Evolutionary conservation across 805 yeast genomes (phyloP).

Genomic region (Sugiyamaella boreocaroliniensis): DNA sequence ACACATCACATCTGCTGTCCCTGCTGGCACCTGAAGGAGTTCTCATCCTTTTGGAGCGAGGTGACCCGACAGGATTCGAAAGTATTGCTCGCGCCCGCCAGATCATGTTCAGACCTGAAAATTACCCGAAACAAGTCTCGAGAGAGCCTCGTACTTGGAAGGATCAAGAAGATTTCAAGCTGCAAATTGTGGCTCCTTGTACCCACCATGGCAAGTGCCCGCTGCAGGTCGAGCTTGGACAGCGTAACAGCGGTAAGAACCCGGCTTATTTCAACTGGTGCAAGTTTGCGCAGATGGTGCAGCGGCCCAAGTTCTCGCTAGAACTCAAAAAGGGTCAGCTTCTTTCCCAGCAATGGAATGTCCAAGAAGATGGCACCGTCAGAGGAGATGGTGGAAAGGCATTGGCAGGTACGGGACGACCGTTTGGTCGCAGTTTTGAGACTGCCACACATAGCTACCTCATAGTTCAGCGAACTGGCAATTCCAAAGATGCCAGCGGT

Average conservation of each 20-base stretch:
- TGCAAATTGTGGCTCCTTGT: slow-evolving; percentile 81
- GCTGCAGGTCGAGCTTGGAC: slow-evolving; percentile 61
- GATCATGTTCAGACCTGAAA: slow-evolving; percentile 75
- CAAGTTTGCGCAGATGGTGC: slow-evolving; percentile 60
- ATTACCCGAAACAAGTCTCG: slow-evolving; percentile 24
- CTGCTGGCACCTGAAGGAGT: slow-evolving; percentile 73
- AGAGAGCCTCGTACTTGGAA: slow-evolving; percentile 17
- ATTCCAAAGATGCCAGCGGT: slow-evolving; percentile 23
- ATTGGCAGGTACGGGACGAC: slow-evolving; percentile 70
- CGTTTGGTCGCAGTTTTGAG: slow-evolving; percentile 64
- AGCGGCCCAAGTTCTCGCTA: slow-evolving; percentile 70
- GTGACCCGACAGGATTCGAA: slow-evolving; percentile 86
- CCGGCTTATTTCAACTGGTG: slow-evolving; percentile 53
- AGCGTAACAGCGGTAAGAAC: slow-evolving; percentile 9
- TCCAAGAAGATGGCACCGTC: slow-evolving; percentile 42
- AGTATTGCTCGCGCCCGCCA: slow-evolving; percentile 85
- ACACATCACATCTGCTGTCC: slow-evolving; percentile 50
- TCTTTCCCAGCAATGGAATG: slow-evolving; percentile 63
- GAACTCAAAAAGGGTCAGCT: slow-evolving; percentile 80
- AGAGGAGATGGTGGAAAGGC: slow-evolving; percentile 43
- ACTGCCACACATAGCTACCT: slow-evolving; percentile 67
- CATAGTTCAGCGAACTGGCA: slow-evolving; percentile 48
- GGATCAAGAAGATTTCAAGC: slow-evolving; percentile 39
- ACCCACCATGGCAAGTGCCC: slow-evolving; percentile 85
- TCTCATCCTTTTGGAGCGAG: slow-evolving; percentile 75